These are phyloP conservation scores for Sodiomyces alkalinus DNA, from an alignment of 2,329 filamentous ascomycete genomes.

Conservation along the genomic window DNA sequence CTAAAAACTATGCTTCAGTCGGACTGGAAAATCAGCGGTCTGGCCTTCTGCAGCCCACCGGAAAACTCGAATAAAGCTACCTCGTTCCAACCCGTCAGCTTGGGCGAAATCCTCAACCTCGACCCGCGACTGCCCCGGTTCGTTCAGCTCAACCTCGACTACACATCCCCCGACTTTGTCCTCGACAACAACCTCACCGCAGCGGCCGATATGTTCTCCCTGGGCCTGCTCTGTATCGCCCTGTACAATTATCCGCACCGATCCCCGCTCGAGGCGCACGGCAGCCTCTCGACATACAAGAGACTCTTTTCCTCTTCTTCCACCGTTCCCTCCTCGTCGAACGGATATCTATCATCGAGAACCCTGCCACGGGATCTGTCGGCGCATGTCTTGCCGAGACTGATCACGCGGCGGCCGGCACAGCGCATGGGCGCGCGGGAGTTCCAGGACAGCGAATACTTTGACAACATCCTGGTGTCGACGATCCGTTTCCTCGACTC, in stretches of 20 bases:
- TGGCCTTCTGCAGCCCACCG: slow-evolving; percentile 74
- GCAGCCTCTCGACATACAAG: slow-evolving; percentile 73
- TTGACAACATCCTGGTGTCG: slow-evolving; percentile 91
- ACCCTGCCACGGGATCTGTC: slow-evolving; percentile 68
- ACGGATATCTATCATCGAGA: slow-evolving; percentile 71
- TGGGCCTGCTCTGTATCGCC: slow-evolving; percentile 76
- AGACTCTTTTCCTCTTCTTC: slow-evolving; percentile 66
- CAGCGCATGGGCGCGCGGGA: slow-evolving; percentile 77
- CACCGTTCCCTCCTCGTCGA: slow-evolving; percentile 60
- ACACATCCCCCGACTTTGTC: slow-evolving; percentile 86
- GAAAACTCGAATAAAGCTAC: slow-evolving; percentile 61
- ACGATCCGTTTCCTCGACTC: slow-evolving; percentile 90
- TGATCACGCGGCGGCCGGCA: slow-evolving; percentile 77
- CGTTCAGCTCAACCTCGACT: slow-evolving; percentile 86
- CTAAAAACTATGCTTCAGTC: slow-evolving; percentile 41
- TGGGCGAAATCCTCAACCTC: slow-evolving; percentile 72
- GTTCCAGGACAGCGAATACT: slow-evolving; percentile 91
- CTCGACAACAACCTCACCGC: slow-evolving; percentile 77
- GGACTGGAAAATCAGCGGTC: slow-evolving; percentile 96
- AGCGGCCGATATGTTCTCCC: slow-evolving; percentile 82
- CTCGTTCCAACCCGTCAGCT: slow-evolving; percentile 62
- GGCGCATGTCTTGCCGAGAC: slow-evolving; percentile 60
- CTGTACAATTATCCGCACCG: slow-evolving; percentile 89
- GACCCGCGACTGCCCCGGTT: slow-evolving; percentile 68
- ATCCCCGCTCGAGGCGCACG: slow-evolving; percentile 72